Conservation (phyloP, 306 rosid genomes). For the Trifolium repens region DNA sequence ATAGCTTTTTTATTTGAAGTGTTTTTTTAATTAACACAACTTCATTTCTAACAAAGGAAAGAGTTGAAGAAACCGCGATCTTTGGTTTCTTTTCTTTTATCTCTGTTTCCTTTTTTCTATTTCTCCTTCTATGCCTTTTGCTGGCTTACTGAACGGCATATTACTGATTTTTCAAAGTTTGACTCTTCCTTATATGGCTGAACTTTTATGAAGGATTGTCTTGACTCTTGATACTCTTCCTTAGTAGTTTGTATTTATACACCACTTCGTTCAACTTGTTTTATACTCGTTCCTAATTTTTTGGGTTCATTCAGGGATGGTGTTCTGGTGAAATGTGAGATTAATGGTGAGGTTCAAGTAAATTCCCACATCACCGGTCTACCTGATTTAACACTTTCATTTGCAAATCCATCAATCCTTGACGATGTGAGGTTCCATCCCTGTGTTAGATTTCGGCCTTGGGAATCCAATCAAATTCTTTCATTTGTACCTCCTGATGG, state of each 20-base stretch:
- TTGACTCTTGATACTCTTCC: slow-evolving; percentile 2
- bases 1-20: slow-evolving; percentile 1
- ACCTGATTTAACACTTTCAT: slow-evolving; percentile 90
- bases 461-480: slow-evolving; percentile 88
- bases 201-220: slow-evolving; percentile 13
- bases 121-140: slow-evolving; percentile 6
- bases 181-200: slow-evolving; percentile 28
- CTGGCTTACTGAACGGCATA: slow-evolving; percentile 32
- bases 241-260: slow-evolving; percentile 28
- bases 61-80: slow-evolving; percentile 17
- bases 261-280: slow-evolving; percentile 31
- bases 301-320: slow-evolving; percentile 77
- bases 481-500: slow-evolving; percentile 99
- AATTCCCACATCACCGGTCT: slow-evolving; percentile 89
- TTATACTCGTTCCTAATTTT: slow-evolving; percentile 1
- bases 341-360: slow-evolving; percentile 90
- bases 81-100: slow-evolving; percentile 2
- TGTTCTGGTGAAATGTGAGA: slow-evolving; percentile 81
- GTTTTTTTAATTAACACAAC: slow-evolving; percentile 2
- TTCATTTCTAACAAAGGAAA: slow-evolving; percentile 11
- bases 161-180: slow-evolving; percentile 22
- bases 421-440: slow-evolving; percentile 96
- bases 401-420: slow-evolving; percentile 83
- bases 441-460: slow-evolving; percentile 82
- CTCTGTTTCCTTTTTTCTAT: background rate